A percentile compares a stretch with the other conserved stretches of the same genome.
Evolutionary conservation across 169 alveolate species (phyloP).

Genomic region (Eimeria necatrix): DNA sequence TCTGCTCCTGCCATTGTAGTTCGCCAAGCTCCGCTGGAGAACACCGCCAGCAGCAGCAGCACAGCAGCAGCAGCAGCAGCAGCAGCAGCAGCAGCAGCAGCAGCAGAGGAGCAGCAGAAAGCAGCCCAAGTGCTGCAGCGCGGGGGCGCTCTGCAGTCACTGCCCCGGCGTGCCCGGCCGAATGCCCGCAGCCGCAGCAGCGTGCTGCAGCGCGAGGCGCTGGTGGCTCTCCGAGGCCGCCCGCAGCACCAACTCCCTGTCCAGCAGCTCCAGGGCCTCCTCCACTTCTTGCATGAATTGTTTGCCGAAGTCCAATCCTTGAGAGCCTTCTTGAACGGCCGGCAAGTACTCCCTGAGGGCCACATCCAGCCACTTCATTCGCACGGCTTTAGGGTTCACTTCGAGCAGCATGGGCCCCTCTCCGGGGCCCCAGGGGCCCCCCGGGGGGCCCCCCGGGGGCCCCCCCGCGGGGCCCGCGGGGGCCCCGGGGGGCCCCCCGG

Average conservation of each 20-base stretch:
- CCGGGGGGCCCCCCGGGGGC: no score
- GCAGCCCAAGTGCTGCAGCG: no score
- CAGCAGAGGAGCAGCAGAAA: no score
- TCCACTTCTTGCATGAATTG: not conserved
- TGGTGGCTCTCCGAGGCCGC: not conserved
- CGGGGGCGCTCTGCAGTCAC: no score
- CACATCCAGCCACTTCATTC: not conserved
- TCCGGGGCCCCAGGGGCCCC: no score
- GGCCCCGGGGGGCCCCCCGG: no score
- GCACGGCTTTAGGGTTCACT: conserved; percentile 13
- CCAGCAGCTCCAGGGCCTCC: conserved; percentile 10
- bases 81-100: not conserved
- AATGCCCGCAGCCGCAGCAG: no score
- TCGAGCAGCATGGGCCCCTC: not conserved
- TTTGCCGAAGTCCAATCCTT: not conserved
- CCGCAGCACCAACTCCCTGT: not conserved
- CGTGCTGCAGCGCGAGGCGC: not conserved
- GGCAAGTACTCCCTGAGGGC: not conserved
- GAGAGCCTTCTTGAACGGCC: not conserved
- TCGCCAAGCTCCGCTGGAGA: not conserved
- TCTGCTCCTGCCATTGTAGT: no score
- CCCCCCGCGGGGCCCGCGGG: no score
- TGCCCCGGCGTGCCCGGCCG: no score
- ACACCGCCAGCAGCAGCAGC: not conserved
- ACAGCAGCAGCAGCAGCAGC: conserved; percentile 8